Evolutionary conservation across 2,329 filamentous ascomycete species (phyloP).

Genomic region (Arthrobotrys pseudoclavata): DNA sequence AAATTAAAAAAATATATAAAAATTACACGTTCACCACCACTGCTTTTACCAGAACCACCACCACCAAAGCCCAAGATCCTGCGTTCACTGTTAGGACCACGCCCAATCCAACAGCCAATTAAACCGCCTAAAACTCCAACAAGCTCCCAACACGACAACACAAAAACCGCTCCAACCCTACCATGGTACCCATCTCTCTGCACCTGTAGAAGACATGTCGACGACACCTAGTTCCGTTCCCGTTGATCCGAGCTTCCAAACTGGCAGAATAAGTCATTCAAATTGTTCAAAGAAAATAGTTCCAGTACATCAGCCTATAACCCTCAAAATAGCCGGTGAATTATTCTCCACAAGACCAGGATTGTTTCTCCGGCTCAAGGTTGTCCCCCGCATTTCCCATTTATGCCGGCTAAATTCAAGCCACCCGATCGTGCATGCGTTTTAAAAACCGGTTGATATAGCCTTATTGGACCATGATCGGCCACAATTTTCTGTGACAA

Average conservation of each 20-base stretch:
- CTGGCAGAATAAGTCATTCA: not conserved
- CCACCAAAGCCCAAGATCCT: no score
- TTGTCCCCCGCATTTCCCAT: slow-evolving; percentile 16
- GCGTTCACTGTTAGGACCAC: no score
- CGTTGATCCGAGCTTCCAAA: slow-evolving; percentile 16
- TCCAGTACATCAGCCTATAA: slow-evolving; percentile 13
- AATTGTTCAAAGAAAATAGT: not conserved
- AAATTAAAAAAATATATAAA: no score
- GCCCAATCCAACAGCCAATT: not conserved
- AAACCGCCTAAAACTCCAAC: not conserved
- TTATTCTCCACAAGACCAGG: slow-evolving; percentile 1
- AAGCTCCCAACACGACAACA: slow-evolving; percentile 1
- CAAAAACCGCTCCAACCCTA: not conserved
- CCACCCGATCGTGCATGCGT: slow-evolving; percentile 27
- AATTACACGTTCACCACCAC: no score
- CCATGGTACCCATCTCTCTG: not conserved
- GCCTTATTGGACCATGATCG: slow-evolving; percentile 21
- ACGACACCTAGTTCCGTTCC: not conserved
- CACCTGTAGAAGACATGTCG: not conserved
- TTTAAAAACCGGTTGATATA: slow-evolving; percentile 22
- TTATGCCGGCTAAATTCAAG: slow-evolving; percentile 16
- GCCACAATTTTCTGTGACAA: not conserved
- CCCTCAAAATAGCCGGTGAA: not conserved
- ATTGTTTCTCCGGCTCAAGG: slow-evolving; percentile 8
- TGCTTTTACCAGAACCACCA: no score